Conservation (phyloP, 2,329 filamentous ascomycete species). For the Plenodomus tracheiphilus region DNA sequence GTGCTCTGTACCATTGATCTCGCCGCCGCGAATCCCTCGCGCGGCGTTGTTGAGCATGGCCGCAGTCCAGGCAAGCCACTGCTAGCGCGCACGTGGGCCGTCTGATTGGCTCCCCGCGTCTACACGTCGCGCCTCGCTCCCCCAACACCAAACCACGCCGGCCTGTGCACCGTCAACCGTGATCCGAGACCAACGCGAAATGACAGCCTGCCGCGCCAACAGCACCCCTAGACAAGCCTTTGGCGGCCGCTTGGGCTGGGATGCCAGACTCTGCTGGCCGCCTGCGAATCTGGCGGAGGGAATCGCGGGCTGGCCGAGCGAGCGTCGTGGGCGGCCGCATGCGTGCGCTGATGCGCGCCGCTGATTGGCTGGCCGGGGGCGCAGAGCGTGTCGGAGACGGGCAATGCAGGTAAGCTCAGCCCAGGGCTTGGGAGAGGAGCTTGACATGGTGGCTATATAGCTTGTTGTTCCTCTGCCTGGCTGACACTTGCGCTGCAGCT, state of each 20-base stretch:
- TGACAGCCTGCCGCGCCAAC: conserved; percentile 5
- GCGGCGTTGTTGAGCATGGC: background rate
- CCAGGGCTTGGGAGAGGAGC: conserved; percentile 1
- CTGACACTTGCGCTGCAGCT: conserved; percentile 2
- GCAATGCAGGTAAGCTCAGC: background rate
- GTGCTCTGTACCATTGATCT: too few species aligned
- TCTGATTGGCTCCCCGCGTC: background rate
- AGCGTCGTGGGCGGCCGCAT: conserved; percentile 1
- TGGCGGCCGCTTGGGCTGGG: conserved; percentile 13
- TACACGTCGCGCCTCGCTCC: background rate
- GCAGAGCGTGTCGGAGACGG: background rate
- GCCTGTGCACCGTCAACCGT: conserved; percentile 1
- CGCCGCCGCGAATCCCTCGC: background rate
- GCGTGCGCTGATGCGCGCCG: conserved; percentile 2
- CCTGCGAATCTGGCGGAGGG: background rate
- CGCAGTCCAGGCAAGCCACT: background rate
- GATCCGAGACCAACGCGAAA: background rate
- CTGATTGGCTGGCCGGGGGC: background rate
- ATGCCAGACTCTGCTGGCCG: background rate
- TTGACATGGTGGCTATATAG: conserved; percentile 10
- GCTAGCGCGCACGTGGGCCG: conserved; percentile 5
- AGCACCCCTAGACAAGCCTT: conserved; percentile 6
- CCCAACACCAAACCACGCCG: conserved; percentile 1
- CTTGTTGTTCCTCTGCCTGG: conserved; percentile 10
- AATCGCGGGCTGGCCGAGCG: conserved; percentile 1